A percentile compares a stretch with the other conserved stretches of the same genome.
phyloP scores from a whole-genome alignment of 139 green algal species.

The Picochlorum sp. region DNA sequence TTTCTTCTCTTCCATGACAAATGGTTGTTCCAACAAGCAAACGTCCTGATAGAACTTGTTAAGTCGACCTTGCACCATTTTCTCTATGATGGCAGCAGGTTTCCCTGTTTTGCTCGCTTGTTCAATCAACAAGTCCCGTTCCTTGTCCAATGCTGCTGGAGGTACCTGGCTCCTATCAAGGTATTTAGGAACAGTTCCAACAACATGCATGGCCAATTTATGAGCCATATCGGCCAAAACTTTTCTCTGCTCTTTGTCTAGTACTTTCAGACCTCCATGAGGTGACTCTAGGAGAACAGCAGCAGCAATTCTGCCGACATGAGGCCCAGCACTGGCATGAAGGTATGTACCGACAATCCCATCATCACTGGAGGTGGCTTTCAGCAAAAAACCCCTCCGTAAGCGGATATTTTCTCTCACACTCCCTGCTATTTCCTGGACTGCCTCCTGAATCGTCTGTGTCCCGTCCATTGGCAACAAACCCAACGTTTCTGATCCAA shows the following conservation, averaged over 20 bases:
- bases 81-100: conserved; percentile 62
- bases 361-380: background rate
- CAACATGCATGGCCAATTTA: conserved; percentile 61
- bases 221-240: conserved; percentile 30
- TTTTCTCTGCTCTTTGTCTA: background rate
- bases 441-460: conserved; percentile 35
- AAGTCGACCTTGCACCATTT: conserved; percentile 74
- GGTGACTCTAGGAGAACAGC: conserved; percentile 29
- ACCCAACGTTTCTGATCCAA: conserved; percentile 3
- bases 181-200: conserved; percentile 52
- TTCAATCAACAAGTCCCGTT: conserved; percentile 35
- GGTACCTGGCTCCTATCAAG: conserved; percentile 39
- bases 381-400: conserved; percentile 45
- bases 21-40: conserved; percentile 72
- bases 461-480: background rate
- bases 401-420: conserved; percentile 78
- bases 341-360: conserved; percentile 56
- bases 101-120: conserved; percentile 52
- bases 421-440: conserved; percentile 44
- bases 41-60: conserved; percentile 57
- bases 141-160: conserved; percentile 37
- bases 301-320: conserved; percentile 47
- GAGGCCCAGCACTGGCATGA: conserved; percentile 37
- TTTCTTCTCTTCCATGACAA: conserved; percentile 60
- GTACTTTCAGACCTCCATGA: background rate